A percentile compares a stretch with the other conserved stretches of the same genome.
Evolutionary conservation across 2,329 filamentous ascomycete genomes (phyloP).

Genomic region (Stagonosporopsis cucurbitacearum): DNA sequence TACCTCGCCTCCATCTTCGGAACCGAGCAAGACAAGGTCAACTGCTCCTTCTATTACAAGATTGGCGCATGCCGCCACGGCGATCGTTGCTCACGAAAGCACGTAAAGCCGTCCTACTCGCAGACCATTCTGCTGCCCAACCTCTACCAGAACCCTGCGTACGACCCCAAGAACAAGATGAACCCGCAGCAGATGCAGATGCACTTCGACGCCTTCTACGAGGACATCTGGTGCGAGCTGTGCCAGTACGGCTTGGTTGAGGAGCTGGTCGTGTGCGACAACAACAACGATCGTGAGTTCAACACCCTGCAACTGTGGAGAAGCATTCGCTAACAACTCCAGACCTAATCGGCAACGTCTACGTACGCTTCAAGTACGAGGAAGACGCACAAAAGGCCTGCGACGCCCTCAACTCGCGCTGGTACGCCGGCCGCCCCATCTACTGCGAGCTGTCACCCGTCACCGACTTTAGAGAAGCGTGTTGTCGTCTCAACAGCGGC

Average conservation of each 20-base stretch:
- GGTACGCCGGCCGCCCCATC: constrained; percentile 96
- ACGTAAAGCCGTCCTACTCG: constrained; percentile 97
- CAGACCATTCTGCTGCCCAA: constrained; percentile 98
- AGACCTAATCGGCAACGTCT: constrained; percentile 98
- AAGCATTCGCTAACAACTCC: constrained; percentile 19
- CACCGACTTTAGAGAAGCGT: constrained; percentile 97
- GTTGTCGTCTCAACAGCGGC: constrained; percentile 90
- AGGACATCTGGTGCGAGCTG: constrained; percentile 99
- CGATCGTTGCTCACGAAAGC: constrained; percentile 96
- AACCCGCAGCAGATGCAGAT: constrained; percentile 95
- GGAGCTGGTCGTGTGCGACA: constrained; percentile 98
- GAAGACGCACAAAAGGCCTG: constrained; percentile 92
- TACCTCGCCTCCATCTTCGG: constrained; percentile 99
- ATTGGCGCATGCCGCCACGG: constrained; percentile 98
- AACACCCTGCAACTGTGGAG: neutral
- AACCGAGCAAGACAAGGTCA: constrained; percentile 98
- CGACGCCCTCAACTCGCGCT: constrained; percentile 90
- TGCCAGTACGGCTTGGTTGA: constrained; percentile 97
- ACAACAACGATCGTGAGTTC: constrained; percentile 91
- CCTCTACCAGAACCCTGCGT: constrained; percentile 98
- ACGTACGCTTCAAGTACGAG: constrained; percentile 99
- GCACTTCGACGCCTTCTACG: constrained; percentile 99
- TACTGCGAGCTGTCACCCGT: constrained; percentile 98
- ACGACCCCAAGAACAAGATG: constrained; percentile 97
- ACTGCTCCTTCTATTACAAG: constrained; percentile 99